Evolutionary conservation across 1,139 yeast species (phyloP).

Genomic region (Pichia inconspicua): DNA sequence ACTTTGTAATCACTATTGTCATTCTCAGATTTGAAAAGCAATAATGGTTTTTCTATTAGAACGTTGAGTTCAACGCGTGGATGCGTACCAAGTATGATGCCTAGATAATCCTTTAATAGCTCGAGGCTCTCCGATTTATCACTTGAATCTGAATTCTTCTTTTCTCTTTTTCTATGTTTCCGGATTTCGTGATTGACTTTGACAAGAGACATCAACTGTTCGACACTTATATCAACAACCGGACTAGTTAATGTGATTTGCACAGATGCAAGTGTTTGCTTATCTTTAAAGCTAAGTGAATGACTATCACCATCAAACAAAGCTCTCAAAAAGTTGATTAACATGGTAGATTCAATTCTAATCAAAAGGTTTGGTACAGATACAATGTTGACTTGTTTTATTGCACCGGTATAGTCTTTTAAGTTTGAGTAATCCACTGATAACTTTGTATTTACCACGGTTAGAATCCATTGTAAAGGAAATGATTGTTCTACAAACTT

Average conservation of each 20-base stretch:
- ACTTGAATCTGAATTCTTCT: not conserved
- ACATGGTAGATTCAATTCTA: slow-evolving; percentile 47
- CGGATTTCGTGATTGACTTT: slow-evolving; percentile 7
- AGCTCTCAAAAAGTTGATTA: slow-evolving; percentile 23
- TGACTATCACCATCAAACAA: slow-evolving; percentile 10
- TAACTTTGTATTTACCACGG: slow-evolving; percentile 35
- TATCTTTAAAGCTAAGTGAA: slow-evolving; percentile 2
- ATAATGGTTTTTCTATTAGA: slow-evolving; percentile 22
- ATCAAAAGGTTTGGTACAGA: slow-evolving; percentile 46
- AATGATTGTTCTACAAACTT: slow-evolving; percentile 43
- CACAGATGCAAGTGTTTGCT: slow-evolving; percentile 15
- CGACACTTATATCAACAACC: slow-evolving; percentile 21
- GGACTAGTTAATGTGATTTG: slow-evolving; percentile 20
- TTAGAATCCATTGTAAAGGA: slow-evolving; percentile 45
- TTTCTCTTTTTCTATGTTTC: not conserved
- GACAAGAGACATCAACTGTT: slow-evolving; percentile 20
- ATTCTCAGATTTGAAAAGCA: slow-evolving; percentile 18
- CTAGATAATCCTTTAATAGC: not conserved
- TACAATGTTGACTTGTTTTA: slow-evolving; percentile 33
- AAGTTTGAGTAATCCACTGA: slow-evolving; percentile 31
- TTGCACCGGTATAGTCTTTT: slow-evolving; percentile 13
- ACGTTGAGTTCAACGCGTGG: slow-evolving; percentile 19
- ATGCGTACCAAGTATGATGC: slow-evolving; percentile 7
- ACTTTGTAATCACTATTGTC: slow-evolving; percentile 6
- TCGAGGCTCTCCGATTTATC: not conserved